Percentiles rank a stretch among this genome's conserved stretches.
Evolutionary conservation across 352 stramenopile species (phyloP).

Genomic region (Pythium dissotocum): DNA sequence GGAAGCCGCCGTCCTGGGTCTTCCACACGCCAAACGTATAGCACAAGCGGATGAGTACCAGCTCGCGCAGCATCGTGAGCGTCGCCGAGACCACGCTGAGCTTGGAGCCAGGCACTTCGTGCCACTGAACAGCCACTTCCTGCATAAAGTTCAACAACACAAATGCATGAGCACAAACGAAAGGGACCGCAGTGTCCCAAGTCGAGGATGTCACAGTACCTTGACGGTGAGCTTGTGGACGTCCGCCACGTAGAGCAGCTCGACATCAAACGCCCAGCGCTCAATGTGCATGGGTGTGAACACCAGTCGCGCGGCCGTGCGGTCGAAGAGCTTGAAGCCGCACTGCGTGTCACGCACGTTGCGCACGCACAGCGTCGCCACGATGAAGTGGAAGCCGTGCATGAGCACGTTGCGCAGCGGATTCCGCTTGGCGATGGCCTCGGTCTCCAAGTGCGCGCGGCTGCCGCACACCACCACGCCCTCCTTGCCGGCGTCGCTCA

Average conservation of each 20-base stretch:
- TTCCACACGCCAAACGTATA: constrained; percentile 91
- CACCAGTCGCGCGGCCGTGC: constrained; percentile 71
- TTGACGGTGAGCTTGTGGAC: constrained; percentile 60
- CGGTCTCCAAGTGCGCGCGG: constrained; percentile 87
- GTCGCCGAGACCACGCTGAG: constrained; percentile 87
- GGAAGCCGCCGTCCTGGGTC: constrained; percentile 66
- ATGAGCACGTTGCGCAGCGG: constrained; percentile 91
- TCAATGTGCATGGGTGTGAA: constrained; percentile 94
- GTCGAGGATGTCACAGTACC: constrained; percentile 24
- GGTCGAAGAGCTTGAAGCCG: constrained; percentile 95
- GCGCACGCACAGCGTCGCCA: constrained; percentile 84
- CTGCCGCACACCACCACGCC: constrained; percentile 89
- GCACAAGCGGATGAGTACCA: constrained; percentile 88
- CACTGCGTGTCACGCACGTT: constrained; percentile 93
- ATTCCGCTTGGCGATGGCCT: constrained; percentile 83
- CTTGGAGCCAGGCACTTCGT: constrained; percentile 90
- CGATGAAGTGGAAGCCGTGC: constrained; percentile 92
- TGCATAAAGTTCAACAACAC: constrained; percentile 27
- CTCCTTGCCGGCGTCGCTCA: constrained; percentile 40
- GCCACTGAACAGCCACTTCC: constrained; percentile 92
- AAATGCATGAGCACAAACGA: neutral
- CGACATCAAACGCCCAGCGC: constrained; percentile 95
- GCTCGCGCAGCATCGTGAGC: constrained; percentile 92
- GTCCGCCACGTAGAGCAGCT: constrained; percentile 88
- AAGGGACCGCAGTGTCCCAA: neutral